Evolutionary conservation across 2,329 filamentous ascomycete genomes (phyloP).

Genomic region (Diaporthe batatas): DNA sequence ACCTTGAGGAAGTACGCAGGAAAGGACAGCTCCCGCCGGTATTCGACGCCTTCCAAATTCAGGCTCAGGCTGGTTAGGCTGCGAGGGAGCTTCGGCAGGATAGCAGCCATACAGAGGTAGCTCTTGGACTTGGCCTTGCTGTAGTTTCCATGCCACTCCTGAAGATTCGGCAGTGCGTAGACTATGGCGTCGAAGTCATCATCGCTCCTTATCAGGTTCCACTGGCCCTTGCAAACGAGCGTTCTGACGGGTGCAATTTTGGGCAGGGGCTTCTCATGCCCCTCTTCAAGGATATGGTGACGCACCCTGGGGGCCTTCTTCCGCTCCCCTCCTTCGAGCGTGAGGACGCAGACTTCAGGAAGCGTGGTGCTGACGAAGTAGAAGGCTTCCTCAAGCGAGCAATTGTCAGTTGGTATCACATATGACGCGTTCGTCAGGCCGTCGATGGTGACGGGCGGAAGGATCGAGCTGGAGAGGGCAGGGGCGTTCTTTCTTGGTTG

Average conservation of each 20-base stretch:
- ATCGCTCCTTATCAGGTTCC: constrained; percentile 78
- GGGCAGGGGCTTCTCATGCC: constrained; percentile 45
- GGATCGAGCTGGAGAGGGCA: constrained; percentile 58
- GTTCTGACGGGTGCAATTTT: constrained; percentile 70
- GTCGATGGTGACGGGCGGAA: constrained; percentile 67
- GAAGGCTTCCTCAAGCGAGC: constrained; percentile 78
- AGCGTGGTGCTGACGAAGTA: constrained; percentile 71
- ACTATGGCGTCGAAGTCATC: constrained; percentile 74
- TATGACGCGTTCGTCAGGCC: constrained; percentile 71
- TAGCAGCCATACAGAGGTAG: constrained; percentile 76
- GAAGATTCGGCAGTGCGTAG: constrained; percentile 74
- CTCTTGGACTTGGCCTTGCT: constrained; percentile 81
- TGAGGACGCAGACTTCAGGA: constrained; percentile 74
- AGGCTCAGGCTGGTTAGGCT: constrained; percentile 75
- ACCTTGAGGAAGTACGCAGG: constrained; percentile 74
- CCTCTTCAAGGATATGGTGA: constrained; percentile 59
- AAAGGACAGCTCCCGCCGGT: constrained; percentile 72
- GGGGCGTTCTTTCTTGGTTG: constrained; percentile 65
- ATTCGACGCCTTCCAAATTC: constrained; percentile 76
- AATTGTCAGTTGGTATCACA: constrained; percentile 73
- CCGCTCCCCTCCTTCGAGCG: constrained; percentile 81
- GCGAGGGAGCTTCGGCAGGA: constrained; percentile 69
- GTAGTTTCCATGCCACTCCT: constrained; percentile 73
- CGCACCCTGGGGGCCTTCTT: constrained; percentile 79
- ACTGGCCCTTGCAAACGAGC: constrained; percentile 80